phyloP scores from a whole-genome alignment of 257 asterid species.

The Galeopsis tetrahit region DNA sequence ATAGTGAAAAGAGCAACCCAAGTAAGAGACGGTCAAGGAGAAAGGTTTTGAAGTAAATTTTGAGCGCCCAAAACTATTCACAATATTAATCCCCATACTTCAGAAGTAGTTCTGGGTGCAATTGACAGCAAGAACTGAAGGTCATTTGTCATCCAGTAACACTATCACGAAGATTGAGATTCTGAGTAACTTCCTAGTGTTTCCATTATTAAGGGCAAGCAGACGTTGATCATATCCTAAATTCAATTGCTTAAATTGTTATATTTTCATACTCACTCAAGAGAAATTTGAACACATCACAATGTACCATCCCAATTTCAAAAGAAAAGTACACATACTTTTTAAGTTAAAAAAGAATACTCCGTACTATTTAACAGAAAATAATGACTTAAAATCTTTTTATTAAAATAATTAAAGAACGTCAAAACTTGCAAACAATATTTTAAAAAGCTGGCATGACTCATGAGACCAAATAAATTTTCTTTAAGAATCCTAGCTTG shows the following conservation, averaged over 20 bases:
- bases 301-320: not conserved
- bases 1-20: not conserved
- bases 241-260: not conserved
- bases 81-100: conserved; percentile 3
- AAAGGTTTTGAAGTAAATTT: not conserved
- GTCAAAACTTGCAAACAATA: not conserved
- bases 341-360: not conserved
- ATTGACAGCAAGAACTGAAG: conserved; percentile 15
- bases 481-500: not conserved
- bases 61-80: conserved; percentile 7
- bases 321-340: not conserved
- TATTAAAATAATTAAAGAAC: not conserved
- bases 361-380: not conserved
- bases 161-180: conserved; percentile 15
- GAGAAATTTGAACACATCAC: not conserved
- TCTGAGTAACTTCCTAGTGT: conserved; percentile 6
- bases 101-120: not conserved
- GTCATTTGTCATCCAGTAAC: conserved; percentile 10
- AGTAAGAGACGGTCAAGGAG: not conserved
- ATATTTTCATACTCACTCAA: not conserved
- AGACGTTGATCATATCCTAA: conserved; percentile 25
- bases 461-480: not conserved
- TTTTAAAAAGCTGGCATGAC: not conserved
- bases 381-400: not conserved
- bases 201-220: conserved; percentile 2